Evolutionary conservation across 1,284 basidiomycete genomes (phyloP), one percentile per base, ranked within the genome.

Genomic region (Ceratobasidium sp.): DNA sequence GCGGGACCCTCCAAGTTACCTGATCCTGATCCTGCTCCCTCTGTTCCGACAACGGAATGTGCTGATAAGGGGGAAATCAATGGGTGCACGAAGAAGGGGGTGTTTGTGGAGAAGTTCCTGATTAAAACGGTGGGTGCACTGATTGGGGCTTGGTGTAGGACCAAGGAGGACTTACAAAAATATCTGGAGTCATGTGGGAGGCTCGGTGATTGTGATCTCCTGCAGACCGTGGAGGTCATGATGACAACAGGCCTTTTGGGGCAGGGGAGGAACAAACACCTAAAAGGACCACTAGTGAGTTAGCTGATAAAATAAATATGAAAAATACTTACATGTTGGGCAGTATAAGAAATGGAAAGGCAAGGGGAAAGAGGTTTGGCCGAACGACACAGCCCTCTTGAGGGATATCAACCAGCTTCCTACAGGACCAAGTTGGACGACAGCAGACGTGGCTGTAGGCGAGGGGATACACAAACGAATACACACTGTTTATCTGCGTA

Each of bases 181-280:
- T 61, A 71, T 23, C 6, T 71, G 1, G 14, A 53, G 11, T 1
- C 46, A 0, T 61, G 58, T 25, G 36, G 69, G 3, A 0, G 1
- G 8, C 58, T 71, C 4, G 69, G 58, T 2, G 23, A 71, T 30
- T 23, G 16, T 2, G 69, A 71, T 14, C n/a, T 42, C 4, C 61
- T 71, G 9, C 33, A 38, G 28, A 53, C 36, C 1, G 69, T 58
- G 6, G 48, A 71, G 33, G 8, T 71, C 5, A 23, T 71, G 48
- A 71, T 71, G 69, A 71, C 69, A 1, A 71, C 69, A 1, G 69
- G 69, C 14, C 33, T 69, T 2, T 33, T 42, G n/a, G 28, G 42
- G 14, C 3, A 8, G 3, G 54, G n/a, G 6, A 33, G 30, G 30
- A 33, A 2, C 2, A 33, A 33, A 4, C 25, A 54, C 2, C 30